Percentiles rank a stretch among this genome's conserved stretches.
These are phyloP conservation scores for Pseudocercospora ulei DNA, from an alignment of 2,329 filamentous ascomycete species.

Conservation along the genomic window DNA sequence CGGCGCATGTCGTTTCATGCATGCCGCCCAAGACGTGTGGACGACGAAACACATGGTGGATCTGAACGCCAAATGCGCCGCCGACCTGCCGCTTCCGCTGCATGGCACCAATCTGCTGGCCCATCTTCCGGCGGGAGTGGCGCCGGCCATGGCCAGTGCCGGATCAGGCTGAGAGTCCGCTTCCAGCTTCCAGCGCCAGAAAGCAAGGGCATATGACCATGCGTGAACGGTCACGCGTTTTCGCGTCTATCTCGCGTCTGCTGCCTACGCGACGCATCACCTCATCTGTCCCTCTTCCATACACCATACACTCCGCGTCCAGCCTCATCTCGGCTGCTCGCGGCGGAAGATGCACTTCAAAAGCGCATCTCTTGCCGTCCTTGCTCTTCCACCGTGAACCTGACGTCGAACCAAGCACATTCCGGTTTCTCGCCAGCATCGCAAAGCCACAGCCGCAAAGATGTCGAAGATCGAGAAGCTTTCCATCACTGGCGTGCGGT, in stretches of 20 bases:
- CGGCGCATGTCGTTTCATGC: constrained; percentile 1
- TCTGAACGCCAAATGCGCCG: neutral
- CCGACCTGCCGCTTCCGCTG: neutral
- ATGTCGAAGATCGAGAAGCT: constrained; percentile 73
- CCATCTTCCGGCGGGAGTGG: constrained; percentile 4
- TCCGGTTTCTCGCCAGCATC: neutral
- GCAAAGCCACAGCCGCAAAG: constrained; percentile 11
- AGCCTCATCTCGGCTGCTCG: neutral
- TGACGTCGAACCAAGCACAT: neutral
- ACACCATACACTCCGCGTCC: neutral
- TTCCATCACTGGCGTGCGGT: constrained; percentile 74
- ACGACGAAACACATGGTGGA: neutral
- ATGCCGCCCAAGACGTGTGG: neutral
- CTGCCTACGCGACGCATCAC: neutral
- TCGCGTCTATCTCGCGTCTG: constrained; percentile 7
- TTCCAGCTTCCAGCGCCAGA: too few relatives aligned
- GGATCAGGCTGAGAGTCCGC: neutral
- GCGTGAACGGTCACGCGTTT: neutral
- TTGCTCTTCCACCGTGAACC: constrained; percentile 1
- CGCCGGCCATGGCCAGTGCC: constrained; percentile 3
- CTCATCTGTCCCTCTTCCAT: neutral
- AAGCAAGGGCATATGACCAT: too few relatives aligned
- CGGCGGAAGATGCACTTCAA: constrained; percentile 1
- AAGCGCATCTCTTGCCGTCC: neutral
- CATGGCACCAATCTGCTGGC: neutral